These are phyloP conservation scores for Parasarocladium wereldwijsianum DNA, from an alignment of 2,329 filamentous ascomycete species.

Conservation along the genomic window DNA sequence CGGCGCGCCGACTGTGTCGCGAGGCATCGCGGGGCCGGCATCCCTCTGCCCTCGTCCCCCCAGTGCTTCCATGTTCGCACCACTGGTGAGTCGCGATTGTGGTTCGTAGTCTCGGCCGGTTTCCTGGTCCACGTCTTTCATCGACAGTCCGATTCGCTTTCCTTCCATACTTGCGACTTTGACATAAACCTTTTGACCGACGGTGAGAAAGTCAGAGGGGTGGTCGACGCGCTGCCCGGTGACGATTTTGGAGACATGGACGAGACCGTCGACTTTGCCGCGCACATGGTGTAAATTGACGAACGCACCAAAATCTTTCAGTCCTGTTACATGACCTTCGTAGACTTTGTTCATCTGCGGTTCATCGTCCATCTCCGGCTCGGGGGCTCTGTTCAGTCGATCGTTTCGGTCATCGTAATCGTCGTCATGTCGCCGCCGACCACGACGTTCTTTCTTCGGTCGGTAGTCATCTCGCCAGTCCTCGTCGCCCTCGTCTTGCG, in stretches of 20 bases:
- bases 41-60: conserved; percentile 47
- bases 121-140: conserved; percentile 93
- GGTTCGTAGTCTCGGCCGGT: conserved; percentile 75
- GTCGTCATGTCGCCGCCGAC: conserved; percentile 24
- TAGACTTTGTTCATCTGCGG: conserved; percentile 81
- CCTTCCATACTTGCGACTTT: conserved; percentile 84
- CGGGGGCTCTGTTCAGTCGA: conserved; percentile 49
- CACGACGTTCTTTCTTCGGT: conserved; percentile 17
- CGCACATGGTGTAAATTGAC: conserved; percentile 79
- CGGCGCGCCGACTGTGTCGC: conserved; percentile 24
- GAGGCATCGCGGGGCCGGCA: conserved; percentile 12
- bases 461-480: conserved; percentile 26
- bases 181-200: conserved; percentile 76
- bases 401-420: conserved; percentile 36
- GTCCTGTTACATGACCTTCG: conserved; percentile 72
- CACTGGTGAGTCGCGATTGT: conserved; percentile 64
- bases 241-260: conserved; percentile 82
- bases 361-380: conserved; percentile 63
- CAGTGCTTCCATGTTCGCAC: conserved; percentile 76
- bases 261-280: conserved; percentile 82
- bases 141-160: conserved; percentile 70
- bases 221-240: conserved; percentile 80
- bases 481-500: conserved; percentile 26
- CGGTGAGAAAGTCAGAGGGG: conserved; percentile 71
- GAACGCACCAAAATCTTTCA: conserved; percentile 94